Percentiles rank a stretch among this genome's conserved stretches.
phyloP scores from a whole-genome alignment of 2,329 filamentous ascomycete genomes.

The Aspergillus terreus region DNA sequence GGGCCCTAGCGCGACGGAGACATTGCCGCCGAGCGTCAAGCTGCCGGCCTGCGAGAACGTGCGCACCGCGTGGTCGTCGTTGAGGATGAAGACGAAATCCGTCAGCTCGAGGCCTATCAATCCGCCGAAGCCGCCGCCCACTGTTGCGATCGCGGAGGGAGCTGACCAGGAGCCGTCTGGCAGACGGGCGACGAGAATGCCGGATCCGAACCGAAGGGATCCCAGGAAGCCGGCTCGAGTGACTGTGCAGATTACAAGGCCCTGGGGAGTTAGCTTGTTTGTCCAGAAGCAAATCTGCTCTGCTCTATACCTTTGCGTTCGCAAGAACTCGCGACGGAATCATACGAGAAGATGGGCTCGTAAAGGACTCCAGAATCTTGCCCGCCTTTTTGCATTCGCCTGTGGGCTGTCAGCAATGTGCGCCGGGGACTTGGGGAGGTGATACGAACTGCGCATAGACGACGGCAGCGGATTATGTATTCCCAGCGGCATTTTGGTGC shows the following conservation, averaged over 20 bases:
- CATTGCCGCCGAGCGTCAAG: conserved; percentile 86
- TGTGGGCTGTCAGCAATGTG: conserved; percentile 34
- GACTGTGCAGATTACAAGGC: conserved; percentile 45
- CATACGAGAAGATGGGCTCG: conserved; percentile 89
- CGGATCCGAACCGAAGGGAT: conserved; percentile 44
- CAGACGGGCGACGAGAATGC: conserved; percentile 44
- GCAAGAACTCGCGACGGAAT: conserved; percentile 83
- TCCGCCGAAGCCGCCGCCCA: conserved; percentile 43
- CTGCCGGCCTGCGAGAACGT: conserved; percentile 87
- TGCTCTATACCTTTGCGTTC: conserved; percentile 71
- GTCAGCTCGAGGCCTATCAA: conserved; percentile 47
- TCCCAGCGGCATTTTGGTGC: conserved; percentile 9
- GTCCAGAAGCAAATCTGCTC: not conserved
- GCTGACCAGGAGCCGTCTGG: conserved; percentile 46
- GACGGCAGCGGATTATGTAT: conserved; percentile 44
- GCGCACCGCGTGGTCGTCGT: conserved; percentile 84
- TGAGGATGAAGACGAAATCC: conserved; percentile 91
- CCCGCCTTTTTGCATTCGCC: conserved; percentile 95
- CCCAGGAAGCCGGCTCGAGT: conserved; percentile 45
- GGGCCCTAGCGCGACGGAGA: conserved; percentile 87
- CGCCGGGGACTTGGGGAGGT: not conserved
- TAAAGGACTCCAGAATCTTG: conserved; percentile 88
- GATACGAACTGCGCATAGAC: conserved; percentile 41
- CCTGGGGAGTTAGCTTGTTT: conserved; percentile 24
- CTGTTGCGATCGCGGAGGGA: conserved; percentile 43